Evolutionary conservation across 306 rosid species (phyloP), one percentile per base, ranked within the genome.

Genomic region (Sphenostylis stenocarpa): DNA sequence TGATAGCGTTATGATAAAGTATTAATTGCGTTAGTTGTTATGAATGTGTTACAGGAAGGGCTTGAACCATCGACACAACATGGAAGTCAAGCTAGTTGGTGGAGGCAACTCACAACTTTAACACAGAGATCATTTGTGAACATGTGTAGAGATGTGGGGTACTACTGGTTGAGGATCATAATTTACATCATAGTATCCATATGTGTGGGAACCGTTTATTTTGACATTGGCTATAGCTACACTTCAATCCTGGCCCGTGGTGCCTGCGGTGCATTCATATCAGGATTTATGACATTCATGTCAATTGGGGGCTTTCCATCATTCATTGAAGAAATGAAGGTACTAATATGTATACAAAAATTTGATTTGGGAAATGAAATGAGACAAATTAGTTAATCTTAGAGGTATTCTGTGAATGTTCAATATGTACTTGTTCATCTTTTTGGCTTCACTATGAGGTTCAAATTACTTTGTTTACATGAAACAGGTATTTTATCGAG

Each of bases 221-320:
- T 82, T 62, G 91, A 91, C 20, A 67, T 95, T 77, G 99, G 99
- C 43, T 80, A 84, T 4, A 76, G 97, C 84, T 95, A 95, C 78
- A 83, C 92, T 71, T 90, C 99, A 7, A 95, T 95, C 86, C 81
- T 92, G n/a, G 99, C 99, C 3, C 85, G 99, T 6, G 94, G 92
- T 62, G 97, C 99, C 21, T 95, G 99, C 43, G 97, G 96, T 60
- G 99, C 87, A n/a, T 95, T 95, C 60, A 85, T 95, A 48, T 89
- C 97, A 16, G 99, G 99, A 66, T 95, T 95, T 24, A 95, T 95
- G 99, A 95, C 99, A 75, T 95, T 95, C 79, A 95, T 95, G 99
- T 90, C 99, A 10, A 95, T 95, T 39, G 99, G 99, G 60, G 99
- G 99, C 61, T 95, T 95, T 84, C 99, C 99, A 39, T 95, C 97